A percentile compares a stretch with the other conserved stretches of the same genome.
Evolutionary conservation across 768 basidiomycete genomes (phyloP).

Genomic region (Tricholomella constricta): DNA sequence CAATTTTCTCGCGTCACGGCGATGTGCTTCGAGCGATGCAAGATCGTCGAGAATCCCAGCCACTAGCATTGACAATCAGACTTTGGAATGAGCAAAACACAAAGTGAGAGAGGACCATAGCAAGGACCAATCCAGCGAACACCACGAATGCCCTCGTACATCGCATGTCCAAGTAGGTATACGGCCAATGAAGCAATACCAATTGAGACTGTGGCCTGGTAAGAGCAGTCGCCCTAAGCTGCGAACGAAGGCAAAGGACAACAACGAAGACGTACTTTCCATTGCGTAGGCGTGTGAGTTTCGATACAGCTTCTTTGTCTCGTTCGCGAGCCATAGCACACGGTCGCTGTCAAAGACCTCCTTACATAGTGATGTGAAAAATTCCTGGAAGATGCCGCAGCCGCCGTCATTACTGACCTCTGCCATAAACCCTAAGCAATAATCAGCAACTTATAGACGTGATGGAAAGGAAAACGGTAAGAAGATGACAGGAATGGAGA

Average conservation of each 20-base stretch:
- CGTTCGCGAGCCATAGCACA: conserved; percentile 90
- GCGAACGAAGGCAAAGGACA: not conserved
- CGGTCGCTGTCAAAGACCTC: conserved; percentile 96
- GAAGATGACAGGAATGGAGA: no score
- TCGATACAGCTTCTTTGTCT: conserved; percentile 93
- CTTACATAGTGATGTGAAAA: conserved; percentile 88
- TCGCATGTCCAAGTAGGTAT: conserved; percentile 94
- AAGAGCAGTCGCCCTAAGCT: not conserved
- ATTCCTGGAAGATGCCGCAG: conserved; percentile 98
- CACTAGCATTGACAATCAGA: no score
- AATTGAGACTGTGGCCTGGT: conserved; percentile 79
- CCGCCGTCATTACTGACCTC: conserved; percentile 95
- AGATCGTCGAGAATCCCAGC: conserved; percentile 96
- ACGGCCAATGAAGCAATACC: conserved; percentile 93
- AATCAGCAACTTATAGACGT: not conserved
- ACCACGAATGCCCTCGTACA: conserved; percentile 96
- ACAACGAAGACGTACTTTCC: conserved; percentile 58
- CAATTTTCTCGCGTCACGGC: conserved; percentile 89
- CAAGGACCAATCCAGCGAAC: conserved; percentile 94
- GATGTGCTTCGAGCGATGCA: conserved; percentile 84
- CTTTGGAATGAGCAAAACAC: no score
- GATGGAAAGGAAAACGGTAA: not conserved
- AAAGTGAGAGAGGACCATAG: conserved; percentile 35
- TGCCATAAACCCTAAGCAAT: no score
- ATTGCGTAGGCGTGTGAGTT: conserved; percentile 91